These are phyloP conservation scores for Mycena albidolilacea DNA, from an alignment of 768 basidiomycete species.

Conservation along the genomic window DNA sequence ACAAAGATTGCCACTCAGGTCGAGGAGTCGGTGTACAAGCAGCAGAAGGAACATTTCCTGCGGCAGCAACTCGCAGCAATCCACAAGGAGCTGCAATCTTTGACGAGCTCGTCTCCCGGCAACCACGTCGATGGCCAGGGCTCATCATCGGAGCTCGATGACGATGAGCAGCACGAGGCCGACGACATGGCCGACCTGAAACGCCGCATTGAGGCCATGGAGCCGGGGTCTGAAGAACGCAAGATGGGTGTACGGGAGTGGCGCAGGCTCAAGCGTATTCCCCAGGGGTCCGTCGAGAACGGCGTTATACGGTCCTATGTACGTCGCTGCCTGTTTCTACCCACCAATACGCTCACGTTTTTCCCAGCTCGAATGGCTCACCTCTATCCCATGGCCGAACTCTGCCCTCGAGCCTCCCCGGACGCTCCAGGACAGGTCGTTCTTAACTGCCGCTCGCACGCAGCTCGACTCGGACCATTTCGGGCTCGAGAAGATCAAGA, in stretches of 20 bases:
- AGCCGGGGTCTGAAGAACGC: slow-evolving; percentile 81
- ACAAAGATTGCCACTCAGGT: slow-evolving; percentile 86
- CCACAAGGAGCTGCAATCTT: slow-evolving; percentile 75
- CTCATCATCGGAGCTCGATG: slow-evolving; percentile 71
- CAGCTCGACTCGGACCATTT: slow-evolving; percentile 94
- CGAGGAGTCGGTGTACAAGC: slow-evolving; percentile 88
- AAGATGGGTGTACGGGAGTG: slow-evolving; percentile 89
- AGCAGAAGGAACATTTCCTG: slow-evolving; percentile 90
- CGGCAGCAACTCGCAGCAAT: slow-evolving; percentile 88
- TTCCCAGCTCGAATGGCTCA: slow-evolving; percentile 90
- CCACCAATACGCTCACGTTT: slow-evolving; percentile 30
- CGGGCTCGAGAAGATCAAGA: slow-evolving; percentile 94
- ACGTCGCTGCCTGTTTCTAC: slow-evolving; percentile 46
- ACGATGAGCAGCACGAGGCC: slow-evolving; percentile 85
- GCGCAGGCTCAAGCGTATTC: slow-evolving; percentile 88
- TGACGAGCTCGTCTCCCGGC: slow-evolving; percentile 26
- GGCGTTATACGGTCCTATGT: slow-evolving; percentile 91
- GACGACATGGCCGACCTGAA: slow-evolving; percentile 84
- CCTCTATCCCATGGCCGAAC: slow-evolving; percentile 87
- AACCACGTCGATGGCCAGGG: slow-evolving; percentile 45
- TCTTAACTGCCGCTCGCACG: slow-evolving; percentile 77
- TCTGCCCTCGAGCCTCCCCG: slow-evolving; percentile 44
- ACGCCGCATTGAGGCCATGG: slow-evolving; percentile 82
- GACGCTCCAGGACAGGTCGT: slow-evolving; percentile 65
- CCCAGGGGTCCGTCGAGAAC: slow-evolving; percentile 90